Evolutionary conservation across 257 asterid genomes (phyloP).

Genomic region (Ocimum tenuiflorum): DNA sequence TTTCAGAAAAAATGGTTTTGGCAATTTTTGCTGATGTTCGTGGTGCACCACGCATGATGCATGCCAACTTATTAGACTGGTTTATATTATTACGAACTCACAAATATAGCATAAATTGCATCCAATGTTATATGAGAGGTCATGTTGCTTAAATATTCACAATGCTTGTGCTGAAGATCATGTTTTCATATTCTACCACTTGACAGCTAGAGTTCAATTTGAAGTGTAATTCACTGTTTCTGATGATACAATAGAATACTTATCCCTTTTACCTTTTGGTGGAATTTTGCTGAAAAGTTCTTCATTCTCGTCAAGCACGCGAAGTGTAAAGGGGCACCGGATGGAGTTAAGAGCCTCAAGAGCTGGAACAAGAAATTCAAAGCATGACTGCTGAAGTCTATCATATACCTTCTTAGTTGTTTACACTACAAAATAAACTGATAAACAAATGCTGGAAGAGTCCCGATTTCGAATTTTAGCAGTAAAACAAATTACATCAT

Average conservation of each 20-base stretch:
- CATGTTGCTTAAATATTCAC: not conserved
- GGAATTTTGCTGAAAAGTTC: conserved; percentile 53
- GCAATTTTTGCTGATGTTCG: too few relatives aligned
- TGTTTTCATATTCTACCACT: too few relatives aligned
- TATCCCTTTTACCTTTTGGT: conserved; percentile 44
- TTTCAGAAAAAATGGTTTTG: not conserved
- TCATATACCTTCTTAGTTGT: not conserved
- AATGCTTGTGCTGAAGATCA: too few relatives aligned
- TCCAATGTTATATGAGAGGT: not conserved
- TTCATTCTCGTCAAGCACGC: conserved; percentile 51
- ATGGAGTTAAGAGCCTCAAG: conserved; percentile 58
- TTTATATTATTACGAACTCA: too few relatives aligned
- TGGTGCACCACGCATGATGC: not conserved
- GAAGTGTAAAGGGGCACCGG: conserved; percentile 47
- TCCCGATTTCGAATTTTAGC: too few relatives aligned
- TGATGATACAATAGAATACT: not conserved
- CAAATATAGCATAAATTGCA: too few relatives aligned
- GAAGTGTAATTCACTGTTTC: not conserved
- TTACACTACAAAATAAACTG: not conserved
- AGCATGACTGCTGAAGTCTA: not conserved
- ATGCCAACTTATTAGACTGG: not conserved
- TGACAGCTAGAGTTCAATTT: not conserved
- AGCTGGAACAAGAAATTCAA: conserved; percentile 49
- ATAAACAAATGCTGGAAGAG: not conserved
- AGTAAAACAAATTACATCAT: too few relatives aligned